Percentiles rank a stretch among this genome's conserved stretches.
Conservation (phyloP, 2,329 filamentous ascomycete genomes). For the Aspergillus viridinutans region DNA sequence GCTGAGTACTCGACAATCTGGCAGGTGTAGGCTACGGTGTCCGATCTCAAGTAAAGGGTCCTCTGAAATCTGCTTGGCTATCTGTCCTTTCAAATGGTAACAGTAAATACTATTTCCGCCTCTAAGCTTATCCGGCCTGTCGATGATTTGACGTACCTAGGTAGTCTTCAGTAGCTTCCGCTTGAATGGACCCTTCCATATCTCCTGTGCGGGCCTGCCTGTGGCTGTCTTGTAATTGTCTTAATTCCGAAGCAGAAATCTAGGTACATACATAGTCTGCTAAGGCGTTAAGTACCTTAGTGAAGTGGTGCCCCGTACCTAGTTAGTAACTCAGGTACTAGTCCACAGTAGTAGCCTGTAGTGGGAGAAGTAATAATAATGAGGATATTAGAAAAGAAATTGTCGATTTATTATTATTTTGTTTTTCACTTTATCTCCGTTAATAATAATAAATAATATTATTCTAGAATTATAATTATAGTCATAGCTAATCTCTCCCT, state of each 20-base stretch:
- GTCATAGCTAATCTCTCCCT: conserved; percentile 1
- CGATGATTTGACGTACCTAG: conserved; percentile 5
- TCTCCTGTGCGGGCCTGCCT: conserved; percentile 20
- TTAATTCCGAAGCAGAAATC: conserved; percentile 1
- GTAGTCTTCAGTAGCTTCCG: conserved; percentile 12
- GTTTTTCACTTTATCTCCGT: conserved; percentile 2
- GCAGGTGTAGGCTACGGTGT: conserved; percentile 9
- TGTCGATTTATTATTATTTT: conserved; percentile 9
- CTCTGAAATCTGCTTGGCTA: neutral
- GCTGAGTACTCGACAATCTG: conserved; percentile 19
- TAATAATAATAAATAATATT: conserved; percentile 2
- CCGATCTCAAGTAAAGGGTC: conserved; percentile 2
- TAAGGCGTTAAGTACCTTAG: neutral
- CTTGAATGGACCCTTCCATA: conserved; percentile 14
- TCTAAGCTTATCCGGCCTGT: conserved; percentile 19
- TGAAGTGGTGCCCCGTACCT: neutral
- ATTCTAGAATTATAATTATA: conserved; percentile 1
- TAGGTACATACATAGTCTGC: neutral
- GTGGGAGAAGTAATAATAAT: neutral
- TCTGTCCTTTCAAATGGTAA: conserved; percentile 9
- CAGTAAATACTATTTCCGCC: conserved; percentile 1
- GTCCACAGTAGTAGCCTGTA: neutral
- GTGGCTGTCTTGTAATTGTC: conserved; percentile 17
- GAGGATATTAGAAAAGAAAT: neutral
- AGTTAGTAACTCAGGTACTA: neutral